Evolutionary conservation across 768 basidiomycete species (phyloP).

Genomic region (Auriscalpium vulgare): DNA sequence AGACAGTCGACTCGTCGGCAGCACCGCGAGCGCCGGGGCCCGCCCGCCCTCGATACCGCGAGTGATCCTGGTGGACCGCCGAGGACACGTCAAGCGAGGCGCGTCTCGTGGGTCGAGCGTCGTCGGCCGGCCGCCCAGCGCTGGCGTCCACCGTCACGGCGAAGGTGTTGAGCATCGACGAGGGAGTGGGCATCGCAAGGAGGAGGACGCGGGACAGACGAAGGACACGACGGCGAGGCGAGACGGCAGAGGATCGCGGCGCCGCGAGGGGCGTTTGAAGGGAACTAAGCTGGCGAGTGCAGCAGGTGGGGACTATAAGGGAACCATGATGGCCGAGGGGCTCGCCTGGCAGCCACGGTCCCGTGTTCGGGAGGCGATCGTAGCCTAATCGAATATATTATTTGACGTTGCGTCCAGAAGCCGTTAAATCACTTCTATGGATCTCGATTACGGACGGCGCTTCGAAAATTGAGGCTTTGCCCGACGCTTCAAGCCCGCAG

Average conservation of each 20-base stretch:
- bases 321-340: slow-evolving; percentile 8
- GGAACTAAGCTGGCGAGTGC: slow-evolving; percentile 1
- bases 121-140: slow-evolving; percentile 2
- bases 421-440: neutral
- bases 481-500: neutral
- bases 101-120: neutral
- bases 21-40: neutral
- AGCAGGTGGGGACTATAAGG: slow-evolving; percentile 10
- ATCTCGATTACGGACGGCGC: neutral
- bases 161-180: slow-evolving; percentile 11
- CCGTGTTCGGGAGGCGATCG: slow-evolving; percentile 15
- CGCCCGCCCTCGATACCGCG: too few species aligned
- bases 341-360: slow-evolving; percentile 12
- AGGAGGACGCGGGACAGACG: neutral
- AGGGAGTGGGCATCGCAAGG: slow-evolving; percentile 4
- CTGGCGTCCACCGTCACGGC: slow-evolving; percentile 3
- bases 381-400: neutral
- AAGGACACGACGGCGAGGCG: neutral
- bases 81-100: too few species aligned
- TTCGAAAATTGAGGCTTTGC: neutral
- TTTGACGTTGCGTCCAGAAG: neutral
- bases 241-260: neutral
- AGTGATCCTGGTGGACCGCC: too few species aligned
- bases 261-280: neutral
- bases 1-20: neutral